phyloP scores from a whole-genome alignment of 73 alveolate species.

The Paramecium pentaurelia region DNA sequence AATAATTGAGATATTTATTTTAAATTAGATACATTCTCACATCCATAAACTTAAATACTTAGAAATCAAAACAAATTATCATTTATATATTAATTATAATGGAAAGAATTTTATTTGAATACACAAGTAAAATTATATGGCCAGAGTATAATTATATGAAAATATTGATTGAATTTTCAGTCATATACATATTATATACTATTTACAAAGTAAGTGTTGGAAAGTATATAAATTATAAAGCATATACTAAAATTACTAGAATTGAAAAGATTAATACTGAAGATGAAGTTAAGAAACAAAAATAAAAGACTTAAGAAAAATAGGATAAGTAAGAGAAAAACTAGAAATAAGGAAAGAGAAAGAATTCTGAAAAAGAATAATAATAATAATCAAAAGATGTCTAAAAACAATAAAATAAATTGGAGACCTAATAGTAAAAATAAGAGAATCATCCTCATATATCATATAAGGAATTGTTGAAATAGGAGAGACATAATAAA shows the following conservation, averaged over 20 bases:
- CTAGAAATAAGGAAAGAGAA: background rate
- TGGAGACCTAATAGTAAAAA: background rate
- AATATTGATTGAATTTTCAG: background rate
- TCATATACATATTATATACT: background rate
- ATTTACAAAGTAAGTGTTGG: background rate
- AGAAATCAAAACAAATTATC: background rate
- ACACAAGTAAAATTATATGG: background rate
- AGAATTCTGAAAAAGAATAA: background rate
- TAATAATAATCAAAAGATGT: background rate
- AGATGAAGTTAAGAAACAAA: background rate
- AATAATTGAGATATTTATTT: background rate
- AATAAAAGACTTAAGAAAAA: background rate
- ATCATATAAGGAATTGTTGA: background rate
- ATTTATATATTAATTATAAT: background rate
- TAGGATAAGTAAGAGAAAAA: background rate
- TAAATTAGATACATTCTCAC: background rate
- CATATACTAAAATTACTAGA: background rate
- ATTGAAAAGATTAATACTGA: background rate
- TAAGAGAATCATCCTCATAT: background rate
- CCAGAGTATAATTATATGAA: background rate
- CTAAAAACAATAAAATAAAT: background rate
- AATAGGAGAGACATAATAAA: background rate
- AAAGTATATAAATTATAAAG: background rate
- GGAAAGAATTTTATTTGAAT: background rate
- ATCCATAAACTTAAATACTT: background rate